phyloP scores from a whole-genome alignment of 1,284 basidiomycete species.

The Sanghuangporus sanghuang region DNA sequence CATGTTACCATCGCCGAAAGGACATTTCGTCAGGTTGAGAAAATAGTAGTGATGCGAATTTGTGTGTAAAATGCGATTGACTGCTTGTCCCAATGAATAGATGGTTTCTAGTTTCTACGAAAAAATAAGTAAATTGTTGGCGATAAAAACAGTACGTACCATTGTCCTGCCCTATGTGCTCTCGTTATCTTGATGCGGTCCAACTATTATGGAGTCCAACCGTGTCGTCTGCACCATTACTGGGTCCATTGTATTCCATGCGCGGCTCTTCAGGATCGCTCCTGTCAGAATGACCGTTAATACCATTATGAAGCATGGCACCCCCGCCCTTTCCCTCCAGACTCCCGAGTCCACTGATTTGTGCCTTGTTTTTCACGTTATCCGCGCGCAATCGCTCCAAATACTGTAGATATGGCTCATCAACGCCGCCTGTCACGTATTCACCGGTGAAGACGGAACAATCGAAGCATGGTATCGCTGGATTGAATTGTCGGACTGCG shows the following conservation, averaged over 20 bases:
- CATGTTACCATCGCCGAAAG: no score
- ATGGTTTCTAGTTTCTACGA: not conserved
- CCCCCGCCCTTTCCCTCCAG: slow-evolving; percentile 37
- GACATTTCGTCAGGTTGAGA: no score
- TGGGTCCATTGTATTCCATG: slow-evolving; percentile 32
- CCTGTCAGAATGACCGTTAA: slow-evolving; percentile 13
- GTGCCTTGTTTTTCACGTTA: slow-evolving; percentile 57
- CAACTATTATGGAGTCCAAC: slow-evolving; percentile 75
- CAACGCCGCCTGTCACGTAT: slow-evolving; percentile 96
- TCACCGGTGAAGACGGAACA: slow-evolving; percentile 98
- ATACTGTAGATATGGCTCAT: slow-evolving; percentile 75
- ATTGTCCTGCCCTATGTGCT: not conserved
- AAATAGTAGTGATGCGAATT: no score
- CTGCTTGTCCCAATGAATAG: no score
- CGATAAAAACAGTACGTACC: not conserved
- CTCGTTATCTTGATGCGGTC: slow-evolving; percentile 24
- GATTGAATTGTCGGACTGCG: slow-evolving; percentile 88
- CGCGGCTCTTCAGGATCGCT: slow-evolving; percentile 28
- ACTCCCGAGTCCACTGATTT: slow-evolving; percentile 29
- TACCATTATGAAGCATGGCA: slow-evolving; percentile 20
- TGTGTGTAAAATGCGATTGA: no score
- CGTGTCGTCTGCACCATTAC: slow-evolving; percentile 65
- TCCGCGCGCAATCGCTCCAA: slow-evolving; percentile 83
- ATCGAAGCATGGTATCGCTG: slow-evolving; percentile 78
- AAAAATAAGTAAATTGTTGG: not conserved